Evolutionary conservation across 768 basidiomycete genomes (phyloP), one percentile per base, ranked within the genome.

Genomic region (Solioccasus polychromus): DNA sequence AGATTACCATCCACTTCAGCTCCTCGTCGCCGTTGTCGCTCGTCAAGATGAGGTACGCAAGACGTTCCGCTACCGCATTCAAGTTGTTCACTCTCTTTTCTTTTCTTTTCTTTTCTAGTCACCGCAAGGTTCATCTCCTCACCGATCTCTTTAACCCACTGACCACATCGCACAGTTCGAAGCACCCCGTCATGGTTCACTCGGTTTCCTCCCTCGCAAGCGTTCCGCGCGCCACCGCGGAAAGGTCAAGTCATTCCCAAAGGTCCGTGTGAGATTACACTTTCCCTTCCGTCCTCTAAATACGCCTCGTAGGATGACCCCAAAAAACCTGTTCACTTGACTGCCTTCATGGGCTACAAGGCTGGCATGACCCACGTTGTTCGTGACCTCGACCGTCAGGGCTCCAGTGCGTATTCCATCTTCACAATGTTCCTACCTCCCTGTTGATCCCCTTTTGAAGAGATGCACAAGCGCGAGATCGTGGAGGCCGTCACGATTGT

Each of bases 381-480:
- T 52, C 90, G 96, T 65, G 96, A 99, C 67, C 90, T 98, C 62
- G 96, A 98, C 76, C 92, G 96, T 67, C 95, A 95, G 41, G 96
- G 95, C 57, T 98, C 96, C 65, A 99, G 94, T 98, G 66, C 64
- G 94, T 85, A 14, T 45, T 23, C 25, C 22, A 1, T 20, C 25
- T 29, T 26, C 8, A 26, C 7, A 9, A 0, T 19, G 5, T 15
- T 8, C 35, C 25, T 23, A 15, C 10, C 8, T 20, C 23, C 40
- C 47, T 12, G 60, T 31, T 12, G 4, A 9, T 15, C n/a, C 17
- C 26, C 19, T 15, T 26, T 28, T 44, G 6, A 69, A 97, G 94
- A 99, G 78, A 96, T 98, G 93, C 96, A 99, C 88, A 99, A 97
- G 78, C 88, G 91, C 68, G 96, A 99, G 72, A 86, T 99, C 51